Percentiles rank a stretch among this genome's conserved stretches.
phyloP scores from a whole-genome alignment of 441 rosid species.

The Euphorbia neoarborescens region DNA sequence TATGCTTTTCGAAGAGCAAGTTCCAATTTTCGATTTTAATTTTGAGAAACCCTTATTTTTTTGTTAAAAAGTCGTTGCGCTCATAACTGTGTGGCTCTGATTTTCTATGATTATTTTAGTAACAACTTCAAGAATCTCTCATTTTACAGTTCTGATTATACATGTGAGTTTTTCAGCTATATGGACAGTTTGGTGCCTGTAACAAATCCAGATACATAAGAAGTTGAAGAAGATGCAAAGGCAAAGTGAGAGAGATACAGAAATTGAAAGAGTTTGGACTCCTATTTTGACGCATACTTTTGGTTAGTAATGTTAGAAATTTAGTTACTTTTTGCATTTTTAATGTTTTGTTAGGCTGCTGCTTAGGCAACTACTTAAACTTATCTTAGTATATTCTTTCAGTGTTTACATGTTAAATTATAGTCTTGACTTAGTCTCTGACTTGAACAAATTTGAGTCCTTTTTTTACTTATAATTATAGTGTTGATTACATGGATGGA shows the following conservation, averaged over 20 bases:
- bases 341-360: background rate
- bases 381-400: background rate
- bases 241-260: background rate
- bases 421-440: constrained; percentile 1
- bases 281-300: background rate
- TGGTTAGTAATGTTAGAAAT: background rate
- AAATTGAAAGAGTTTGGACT: background rate
- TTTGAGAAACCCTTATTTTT: too few relatives aligned
- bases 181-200: constrained; percentile 32
- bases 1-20: too few relatives aligned
- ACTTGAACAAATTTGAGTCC: constrained; percentile 1
- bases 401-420: background rate
- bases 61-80: too few relatives aligned
- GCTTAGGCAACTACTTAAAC: background rate
- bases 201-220: background rate
- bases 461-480: background rate
- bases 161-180: constrained; percentile 23
- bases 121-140: constrained; percentile 6
- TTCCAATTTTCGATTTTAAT: too few relatives aligned
- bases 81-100: background rate
- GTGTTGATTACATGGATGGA: background rate
- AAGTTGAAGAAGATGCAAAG: background rate
- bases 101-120: constrained; percentile 7
- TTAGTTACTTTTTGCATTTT: background rate
- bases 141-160: constrained; percentile 13